Evolutionary conservation across 208 protist genomes (phyloP), one percentile per base, ranked within the genome.

Genomic region (Eutreptiella sp.): DNA sequence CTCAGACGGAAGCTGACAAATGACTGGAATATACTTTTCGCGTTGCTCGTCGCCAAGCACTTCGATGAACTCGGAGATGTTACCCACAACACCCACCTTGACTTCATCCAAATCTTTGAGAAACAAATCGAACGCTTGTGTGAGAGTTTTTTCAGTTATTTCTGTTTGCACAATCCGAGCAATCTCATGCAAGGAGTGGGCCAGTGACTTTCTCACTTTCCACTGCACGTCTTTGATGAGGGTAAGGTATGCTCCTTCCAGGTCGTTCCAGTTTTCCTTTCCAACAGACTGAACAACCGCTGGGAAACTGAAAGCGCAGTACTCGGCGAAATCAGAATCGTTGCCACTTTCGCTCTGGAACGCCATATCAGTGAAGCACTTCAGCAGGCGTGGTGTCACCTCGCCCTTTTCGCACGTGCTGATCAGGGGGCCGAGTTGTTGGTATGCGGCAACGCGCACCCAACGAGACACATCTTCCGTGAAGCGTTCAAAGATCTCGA

Each of bases 101-200:
- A 97, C 90, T 61, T 96, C 91, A 59, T 97, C 92, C n/a, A 96
- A 66, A 75, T 96, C 90, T 29, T 87, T 77, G 53, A 97, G 74
- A 53, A 96, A 88, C 27, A 93, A 42, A 59, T 95, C 85, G 67
- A 97, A 94, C 9, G 85, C 81, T 3, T 74, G 75, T 19, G 90
- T 79, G 9, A 97, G 75, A 24, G 69, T 66, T 35, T 74, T 42
- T 60, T 95, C 87, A 1, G 87, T 84, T 21, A 94, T 63, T 46
- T 88, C 82, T 32, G 72, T 73, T 27, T 88, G 88, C 24, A 97
- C 68, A 46, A 96, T 80, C 34, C 61, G 45, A 3, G 91, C 91
- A 38, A 97, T 63, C 69, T 96, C 90, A 73, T 96, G 93, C 27
- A 96, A 73, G 34, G 87, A 93, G 72, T 87, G 87, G 4, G 92